Evolutionary conservation across 2,329 filamentous ascomycete genomes (phyloP).

Genomic region (Teratosphaeria viscida): DNA sequence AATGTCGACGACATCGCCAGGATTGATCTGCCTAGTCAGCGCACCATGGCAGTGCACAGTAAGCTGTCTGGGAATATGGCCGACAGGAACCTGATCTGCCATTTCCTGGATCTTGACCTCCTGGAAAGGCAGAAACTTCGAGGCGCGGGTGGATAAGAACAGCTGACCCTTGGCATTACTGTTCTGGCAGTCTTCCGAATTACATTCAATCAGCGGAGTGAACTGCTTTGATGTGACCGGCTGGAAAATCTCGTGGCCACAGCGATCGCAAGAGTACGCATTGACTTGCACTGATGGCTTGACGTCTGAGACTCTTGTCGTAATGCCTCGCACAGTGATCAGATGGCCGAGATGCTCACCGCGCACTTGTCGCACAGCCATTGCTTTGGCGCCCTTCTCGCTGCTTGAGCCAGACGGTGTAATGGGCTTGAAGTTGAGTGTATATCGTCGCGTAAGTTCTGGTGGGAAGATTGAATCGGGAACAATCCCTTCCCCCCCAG

Average conservation of each 20-base stretch:
- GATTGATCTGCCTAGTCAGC: conserved; percentile 76
- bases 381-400: conserved; percentile 47
- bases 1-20: conserved; percentile 87
- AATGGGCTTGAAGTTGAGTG: conserved; percentile 87
- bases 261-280: conserved; percentile 93
- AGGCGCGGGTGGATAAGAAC: conserved; percentile 87
- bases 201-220: conserved; percentile 74
- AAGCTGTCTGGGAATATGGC: conserved; percentile 86
- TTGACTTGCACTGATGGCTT: conserved; percentile 97
- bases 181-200: conserved; percentile 76
- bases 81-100: conserved; percentile 97
- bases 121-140: conserved; percentile 95
- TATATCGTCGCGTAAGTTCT: conserved; percentile 86
- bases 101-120: conserved; percentile 98
- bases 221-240: conserved; percentile 86
- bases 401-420: conserved; percentile 60
- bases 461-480: conserved; percentile 76
- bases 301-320: conserved; percentile 91
- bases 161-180: conserved; percentile 92
- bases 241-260: conserved; percentile 95
- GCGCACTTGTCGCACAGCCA: conserved; percentile 87
- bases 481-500: conserved; percentile 41
- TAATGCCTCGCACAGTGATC: conserved; percentile 89
- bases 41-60: conserved; percentile 84
- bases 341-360: conserved; percentile 87